Base-by-base conservation (phyloP, 345 rosid genomes). In the Gossypium bickii region DNA sequence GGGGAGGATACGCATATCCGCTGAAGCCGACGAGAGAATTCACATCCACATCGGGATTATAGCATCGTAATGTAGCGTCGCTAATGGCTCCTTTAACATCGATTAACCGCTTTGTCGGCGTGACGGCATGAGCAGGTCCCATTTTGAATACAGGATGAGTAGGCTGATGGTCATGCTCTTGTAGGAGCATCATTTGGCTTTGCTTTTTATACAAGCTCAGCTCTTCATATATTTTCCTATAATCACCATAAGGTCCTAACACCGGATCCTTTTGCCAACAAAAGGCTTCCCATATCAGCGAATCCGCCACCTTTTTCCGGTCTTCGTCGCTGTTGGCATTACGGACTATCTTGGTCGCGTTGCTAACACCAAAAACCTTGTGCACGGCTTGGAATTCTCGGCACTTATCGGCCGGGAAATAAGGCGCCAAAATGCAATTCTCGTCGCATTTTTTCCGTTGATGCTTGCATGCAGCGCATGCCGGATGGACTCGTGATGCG, bases 211-310 rank as follows among this genome's bases (percentile, higher is more conserved):
- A 88, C 45, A 79, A 44, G 45, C 65, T 82, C 1, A 94, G 89
- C 47, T 94, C 91, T 9, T 94, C 88, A 3, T 74, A 77, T 0
- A 88, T 4, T 72, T 80, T 89, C 25, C 72, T 80, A 60, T 82
- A 90, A 78, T 92, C 93, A 18, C 91, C 94, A 1, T 83, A 87
- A 0, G 92, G 77, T 0, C 98, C 98, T 22, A 80, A 83, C 7
- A 93, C 82, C 0, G 93, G 97, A 74, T 93, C 92, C 25, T 84
- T 84, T 52, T 84, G 86, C 80, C 99, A 78, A 51, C 90, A 88
- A 16, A 62, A 44, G 3, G 99, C 97, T 78, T 93, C 96, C 99
- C 98, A 93, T 11, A 91, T 78, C 2, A 95, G 67, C 0, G 99
- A 91, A 43, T 95, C 93, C 0, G 86, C 85, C 1, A 83, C 78